phyloP scores from a whole-genome alignment of 345 rosid species.

The Citrus maxima region DNA sequence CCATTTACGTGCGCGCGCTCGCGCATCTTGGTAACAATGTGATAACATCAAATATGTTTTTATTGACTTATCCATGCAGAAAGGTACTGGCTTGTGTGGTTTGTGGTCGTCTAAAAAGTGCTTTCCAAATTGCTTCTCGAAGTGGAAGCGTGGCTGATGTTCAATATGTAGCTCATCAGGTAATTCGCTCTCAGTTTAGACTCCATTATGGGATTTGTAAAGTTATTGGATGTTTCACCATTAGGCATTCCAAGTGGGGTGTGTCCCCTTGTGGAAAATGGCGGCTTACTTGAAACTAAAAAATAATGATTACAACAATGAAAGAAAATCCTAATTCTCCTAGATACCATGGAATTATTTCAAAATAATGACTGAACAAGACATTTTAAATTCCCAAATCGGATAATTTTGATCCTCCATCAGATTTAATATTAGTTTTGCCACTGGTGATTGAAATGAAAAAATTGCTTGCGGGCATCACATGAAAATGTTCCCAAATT shows the following conservation, averaged over 20 bases:
- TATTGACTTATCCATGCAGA: conserved; percentile 42
- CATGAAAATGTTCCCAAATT: conserved; percentile 68
- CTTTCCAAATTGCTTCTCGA: conserved; percentile 91
- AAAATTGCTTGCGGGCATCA: conserved; percentile 49
- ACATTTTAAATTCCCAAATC: too few species aligned
- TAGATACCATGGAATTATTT: too few species aligned
- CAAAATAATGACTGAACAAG: too few species aligned
- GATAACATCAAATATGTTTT: conserved; percentile 1
- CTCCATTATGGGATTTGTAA: not conserved
- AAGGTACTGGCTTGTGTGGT: conserved; percentile 96
- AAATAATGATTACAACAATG: not conserved
- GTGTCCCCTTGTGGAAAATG: not conserved
- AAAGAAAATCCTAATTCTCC: too few species aligned
- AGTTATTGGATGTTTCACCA: not conserved
- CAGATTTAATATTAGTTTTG: not conserved
- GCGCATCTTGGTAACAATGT: not conserved
- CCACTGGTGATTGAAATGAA: too few species aligned
- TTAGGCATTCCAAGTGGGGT: not conserved
- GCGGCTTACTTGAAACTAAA: not conserved
- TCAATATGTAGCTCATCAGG: conserved; percentile 97
- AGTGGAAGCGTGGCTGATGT: conserved; percentile 99
- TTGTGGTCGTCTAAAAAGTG: conserved; percentile 97
- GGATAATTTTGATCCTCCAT: not conserved
- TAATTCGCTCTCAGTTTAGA: conserved; percentile 11
- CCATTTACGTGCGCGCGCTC: rapidly evolving